Conservation (phyloP, 495 filamentous ascomycete genomes). For the Tirmania nivea region DNA sequence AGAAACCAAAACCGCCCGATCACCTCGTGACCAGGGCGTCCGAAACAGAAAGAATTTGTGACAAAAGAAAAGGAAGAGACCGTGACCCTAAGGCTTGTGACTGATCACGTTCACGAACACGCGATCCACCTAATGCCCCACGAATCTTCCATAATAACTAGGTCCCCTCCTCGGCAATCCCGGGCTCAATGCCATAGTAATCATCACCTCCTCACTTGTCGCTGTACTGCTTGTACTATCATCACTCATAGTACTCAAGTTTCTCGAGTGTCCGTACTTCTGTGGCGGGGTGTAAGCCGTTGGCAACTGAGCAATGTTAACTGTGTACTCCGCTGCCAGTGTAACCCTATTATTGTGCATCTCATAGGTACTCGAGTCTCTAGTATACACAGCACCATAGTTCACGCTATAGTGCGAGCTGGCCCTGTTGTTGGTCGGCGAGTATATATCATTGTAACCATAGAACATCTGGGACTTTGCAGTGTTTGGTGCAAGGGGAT, state of each 20-base stretch:
- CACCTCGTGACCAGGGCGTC: too few species aligned
- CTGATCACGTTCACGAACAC: too few species aligned
- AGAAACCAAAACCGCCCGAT: too few species aligned
- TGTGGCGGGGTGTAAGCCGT: background rate
- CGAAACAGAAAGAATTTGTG: too few species aligned
- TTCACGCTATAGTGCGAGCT: background rate
- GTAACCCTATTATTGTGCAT: background rate
- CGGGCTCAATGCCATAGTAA: background rate
- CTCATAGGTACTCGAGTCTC: too few species aligned
- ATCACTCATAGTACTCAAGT: background rate
- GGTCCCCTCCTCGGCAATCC: too few species aligned
- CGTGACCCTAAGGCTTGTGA: too few species aligned
- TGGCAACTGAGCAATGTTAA: background rate
- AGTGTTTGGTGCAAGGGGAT: too few species aligned
- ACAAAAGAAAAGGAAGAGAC: too few species aligned
- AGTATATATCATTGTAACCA: background rate
- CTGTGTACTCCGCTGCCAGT: background rate
- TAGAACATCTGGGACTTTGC: background rate
- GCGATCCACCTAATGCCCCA: too few species aligned
- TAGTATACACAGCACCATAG: background rate
- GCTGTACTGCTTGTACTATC: background rate
- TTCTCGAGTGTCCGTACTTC: background rate
- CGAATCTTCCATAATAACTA: too few species aligned
- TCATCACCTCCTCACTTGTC: background rate
- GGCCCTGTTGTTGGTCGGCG: background rate